Evolutionary conservation across 371 early-diverging fungal species (phyloP).

Genomic region (Circinella umbellata): DNA sequence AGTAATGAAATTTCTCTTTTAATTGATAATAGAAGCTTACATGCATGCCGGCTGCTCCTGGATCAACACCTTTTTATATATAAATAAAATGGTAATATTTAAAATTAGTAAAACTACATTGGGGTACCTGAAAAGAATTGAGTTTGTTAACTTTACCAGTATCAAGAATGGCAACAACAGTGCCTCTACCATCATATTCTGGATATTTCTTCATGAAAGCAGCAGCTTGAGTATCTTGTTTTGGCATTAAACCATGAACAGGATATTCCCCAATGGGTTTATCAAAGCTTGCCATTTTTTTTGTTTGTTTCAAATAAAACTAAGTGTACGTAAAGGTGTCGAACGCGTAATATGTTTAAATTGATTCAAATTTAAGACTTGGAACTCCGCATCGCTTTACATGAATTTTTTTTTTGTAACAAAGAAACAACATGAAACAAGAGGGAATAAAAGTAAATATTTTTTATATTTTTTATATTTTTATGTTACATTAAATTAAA

Average conservation of each 20-base stretch:
- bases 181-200: constrained; percentile 87
- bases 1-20: too few relatives aligned
- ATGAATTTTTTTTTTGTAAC: too few relatives aligned
- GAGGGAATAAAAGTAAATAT: too few relatives aligned
- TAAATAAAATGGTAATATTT: not conserved
- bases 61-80: constrained; percentile 76
- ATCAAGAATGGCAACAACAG: constrained; percentile 90
- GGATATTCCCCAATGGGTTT: constrained; percentile 70
- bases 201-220: constrained; percentile 83
- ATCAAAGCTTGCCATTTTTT: constrained; percentile 5
- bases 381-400: too few relatives aligned
- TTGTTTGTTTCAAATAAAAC: not conserved
- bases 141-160: constrained; percentile 56
- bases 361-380: too few relatives aligned
- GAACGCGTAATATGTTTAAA: not conserved
- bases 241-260: constrained; percentile 71
- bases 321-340: not conserved
- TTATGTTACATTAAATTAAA: too few relatives aligned
- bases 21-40: constrained; percentile 25
- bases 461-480: too few relatives aligned
- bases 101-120: too few relatives aligned
- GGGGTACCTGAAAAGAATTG: too few relatives aligned
- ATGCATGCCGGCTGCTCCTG: constrained; percentile 86
- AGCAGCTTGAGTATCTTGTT: constrained; percentile 87
- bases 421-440: too few relatives aligned